Base-by-base conservation (phyloP, 495 filamentous ascomycete genomes). In the Stereocaulon alpinum region DNA sequence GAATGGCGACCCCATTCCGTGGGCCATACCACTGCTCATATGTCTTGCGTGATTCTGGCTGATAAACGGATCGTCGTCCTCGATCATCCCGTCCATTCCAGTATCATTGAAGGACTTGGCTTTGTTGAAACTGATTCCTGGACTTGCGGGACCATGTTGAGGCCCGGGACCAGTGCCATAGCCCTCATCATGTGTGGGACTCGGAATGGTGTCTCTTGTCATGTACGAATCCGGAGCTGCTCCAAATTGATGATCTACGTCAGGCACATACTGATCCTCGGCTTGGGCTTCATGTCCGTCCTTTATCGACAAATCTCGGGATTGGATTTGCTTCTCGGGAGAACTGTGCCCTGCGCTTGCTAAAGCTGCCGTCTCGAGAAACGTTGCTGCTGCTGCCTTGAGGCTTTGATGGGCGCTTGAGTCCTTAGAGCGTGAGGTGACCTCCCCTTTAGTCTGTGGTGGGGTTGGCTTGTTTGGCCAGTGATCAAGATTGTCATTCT, bases 141-240 rank as follows among this genome's bases (percentile, higher is more conserved):
- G 88, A 17, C 82, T 86, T 40, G 71, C 68, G 34, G 73, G 69
- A 57, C 76, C 80, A 3, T 82, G 83, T 70, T 88, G 85, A 22
- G 86, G 86, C 59, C 88, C 88, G 17, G 91, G 86, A 60, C 88
- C 88, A 20, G 91, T 95, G 51, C 91, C 87, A 68, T 96, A 96
- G 14, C 92, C 92, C 73, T 96, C 91, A 67, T 95, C 91, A 60
- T 84, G 86, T 52, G 73, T 72, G 4, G 76, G 76, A 9, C 74
- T 78, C 22, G 69, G 70, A 56, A 73, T 73, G 55, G 72, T 62
- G 32, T 73, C 70, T 11, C 60, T 49, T 44, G 68, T 43, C 66
- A 65, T 66, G 29, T 72, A 69, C 58, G 70, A 57, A 24, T 74
- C 71, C 30, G 49, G 60, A 47, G 45, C 64, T 15, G 67, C 62